Evolutionary conservation across 2,329 filamentous ascomycete genomes (phyloP).

Genomic region (Phaeosphaeriaceae sp.): DNA sequence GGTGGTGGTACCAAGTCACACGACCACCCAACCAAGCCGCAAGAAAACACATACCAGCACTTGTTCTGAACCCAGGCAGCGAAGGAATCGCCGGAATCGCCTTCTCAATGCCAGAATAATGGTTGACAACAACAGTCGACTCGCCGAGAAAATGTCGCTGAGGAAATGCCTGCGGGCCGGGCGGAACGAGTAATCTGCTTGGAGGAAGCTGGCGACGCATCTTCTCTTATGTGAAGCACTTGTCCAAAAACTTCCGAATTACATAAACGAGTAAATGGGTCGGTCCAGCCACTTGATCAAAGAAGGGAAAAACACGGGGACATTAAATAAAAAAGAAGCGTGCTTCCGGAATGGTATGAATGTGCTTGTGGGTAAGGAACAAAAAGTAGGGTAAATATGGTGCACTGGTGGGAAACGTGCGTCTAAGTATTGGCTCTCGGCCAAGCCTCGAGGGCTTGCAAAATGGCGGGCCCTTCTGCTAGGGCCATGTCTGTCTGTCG

Average conservation of each 20-base stretch:
- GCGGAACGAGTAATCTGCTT: constrained; percentile 42
- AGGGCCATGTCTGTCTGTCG: background rate
- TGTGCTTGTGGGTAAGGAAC: constrained; percentile 1
- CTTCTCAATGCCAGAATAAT: constrained; percentile 43
- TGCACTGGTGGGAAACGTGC: constrained; percentile 37
- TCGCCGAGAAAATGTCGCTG: constrained; percentile 36
- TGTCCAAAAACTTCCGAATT: constrained; percentile 11
- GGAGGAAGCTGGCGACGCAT: constrained; percentile 46
- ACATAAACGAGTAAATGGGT: constrained; percentile 27
- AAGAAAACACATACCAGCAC: constrained; percentile 43
- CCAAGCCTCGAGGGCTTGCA: constrained; percentile 21
- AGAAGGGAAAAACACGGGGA: constrained; percentile 13
- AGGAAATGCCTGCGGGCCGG: constrained; percentile 38
- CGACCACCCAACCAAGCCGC: constrained; percentile 23
- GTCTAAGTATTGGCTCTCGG: constrained; percentile 41
- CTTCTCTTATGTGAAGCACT: constrained; percentile 21
- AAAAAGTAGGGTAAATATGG: constrained; percentile 21
- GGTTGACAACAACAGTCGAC: constrained; percentile 41
- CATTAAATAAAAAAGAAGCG: constrained; percentile 21
- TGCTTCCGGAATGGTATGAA: background rate
- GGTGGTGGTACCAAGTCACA: constrained; percentile 14
- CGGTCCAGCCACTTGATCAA: constrained; percentile 23
- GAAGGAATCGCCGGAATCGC: constrained; percentile 45
- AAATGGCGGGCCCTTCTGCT: background rate
- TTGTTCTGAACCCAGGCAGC: constrained; percentile 48